phyloP scores from a whole-genome alignment of 176 grass and related monocot species.

The Canna indica region DNA sequence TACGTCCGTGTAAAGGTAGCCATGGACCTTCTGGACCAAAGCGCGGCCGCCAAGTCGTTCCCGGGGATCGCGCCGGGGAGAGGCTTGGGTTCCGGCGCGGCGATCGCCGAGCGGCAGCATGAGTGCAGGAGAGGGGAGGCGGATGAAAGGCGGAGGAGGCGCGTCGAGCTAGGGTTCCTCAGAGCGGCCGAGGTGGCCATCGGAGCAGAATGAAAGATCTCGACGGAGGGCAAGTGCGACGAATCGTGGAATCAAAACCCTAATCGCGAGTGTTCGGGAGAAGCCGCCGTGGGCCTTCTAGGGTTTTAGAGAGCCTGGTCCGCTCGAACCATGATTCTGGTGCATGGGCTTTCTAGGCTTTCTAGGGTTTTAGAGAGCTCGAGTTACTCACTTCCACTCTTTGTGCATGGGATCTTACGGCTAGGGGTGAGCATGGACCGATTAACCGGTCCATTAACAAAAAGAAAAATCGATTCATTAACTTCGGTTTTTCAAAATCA shows the following conservation, averaged over 20 bases:
- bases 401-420: too few relatives aligned
- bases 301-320: neutral
- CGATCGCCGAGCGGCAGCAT: slow-evolving; percentile 25
- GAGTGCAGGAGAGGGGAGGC: slow-evolving; percentile 9
- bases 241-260: neutral
- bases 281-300: neutral
- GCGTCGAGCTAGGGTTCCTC: slow-evolving; percentile 23
- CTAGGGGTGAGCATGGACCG: too few relatives aligned
- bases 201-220: slow-evolving; percentile 11
- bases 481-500: too few relatives aligned
- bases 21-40: slow-evolving; percentile 64
- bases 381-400: too few relatives aligned
- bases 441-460: too few relatives aligned
- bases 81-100: slow-evolving; percentile 9
- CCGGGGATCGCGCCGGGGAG: neutral
- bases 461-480: too few relatives aligned
- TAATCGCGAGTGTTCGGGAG: neutral
- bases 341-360: too few relatives aligned
- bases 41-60: neutral
- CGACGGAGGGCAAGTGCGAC: neutral
- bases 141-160: slow-evolving; percentile 31
- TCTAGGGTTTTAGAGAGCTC: too few relatives aligned
- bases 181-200: slow-evolving; percentile 47
- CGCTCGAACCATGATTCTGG: too few relatives aligned
- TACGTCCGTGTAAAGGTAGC: slow-evolving; percentile 94